Evolutionary conservation across 495 filamentous ascomycete species (phyloP).

Genomic region (Bryoglossum gracile): DNA sequence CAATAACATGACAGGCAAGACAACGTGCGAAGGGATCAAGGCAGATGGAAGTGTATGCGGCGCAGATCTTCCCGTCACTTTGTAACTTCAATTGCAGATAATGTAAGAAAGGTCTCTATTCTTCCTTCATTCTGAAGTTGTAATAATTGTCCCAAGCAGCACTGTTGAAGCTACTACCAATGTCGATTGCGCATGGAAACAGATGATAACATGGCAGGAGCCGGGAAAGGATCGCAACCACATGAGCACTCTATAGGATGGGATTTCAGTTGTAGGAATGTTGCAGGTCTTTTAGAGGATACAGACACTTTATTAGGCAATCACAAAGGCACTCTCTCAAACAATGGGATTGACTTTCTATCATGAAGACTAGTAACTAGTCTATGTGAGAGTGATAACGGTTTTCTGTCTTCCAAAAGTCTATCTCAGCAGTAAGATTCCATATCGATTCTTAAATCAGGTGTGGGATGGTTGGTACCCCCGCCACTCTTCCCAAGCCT

Average conservation of each 20-base stretch:
- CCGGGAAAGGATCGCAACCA: not conserved
- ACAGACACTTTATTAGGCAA: not conserved
- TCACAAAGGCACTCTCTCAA: too few species aligned
- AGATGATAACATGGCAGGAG: not conserved
- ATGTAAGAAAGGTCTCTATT: not conserved
- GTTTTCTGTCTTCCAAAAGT: not conserved
- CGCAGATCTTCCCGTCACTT: not conserved
- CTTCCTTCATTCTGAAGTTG: not conserved
- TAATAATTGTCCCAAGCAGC: not conserved
- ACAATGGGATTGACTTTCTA: not conserved
- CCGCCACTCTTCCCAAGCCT: not conserved
- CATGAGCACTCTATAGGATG: not conserved
- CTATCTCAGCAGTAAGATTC: not conserved
- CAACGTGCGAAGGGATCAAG: not conserved
- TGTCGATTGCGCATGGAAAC: not conserved
- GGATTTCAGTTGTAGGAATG: not conserved
- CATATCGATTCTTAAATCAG: conserved; percentile 20
- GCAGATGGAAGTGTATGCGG: not conserved
- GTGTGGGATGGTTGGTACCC: conserved; percentile 35
- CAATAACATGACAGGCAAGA: not conserved
- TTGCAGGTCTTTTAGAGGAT: not conserved
- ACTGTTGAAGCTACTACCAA: not conserved
- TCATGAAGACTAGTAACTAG: not conserved
- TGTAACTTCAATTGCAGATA: not conserved
- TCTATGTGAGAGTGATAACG: not conserved